Percentiles rank a stretch among this genome's conserved stretches.
These are phyloP conservation scores for Wickerhamiella sorbophila DNA, from an alignment of 805 yeast genomes.

Conservation along the genomic window DNA sequence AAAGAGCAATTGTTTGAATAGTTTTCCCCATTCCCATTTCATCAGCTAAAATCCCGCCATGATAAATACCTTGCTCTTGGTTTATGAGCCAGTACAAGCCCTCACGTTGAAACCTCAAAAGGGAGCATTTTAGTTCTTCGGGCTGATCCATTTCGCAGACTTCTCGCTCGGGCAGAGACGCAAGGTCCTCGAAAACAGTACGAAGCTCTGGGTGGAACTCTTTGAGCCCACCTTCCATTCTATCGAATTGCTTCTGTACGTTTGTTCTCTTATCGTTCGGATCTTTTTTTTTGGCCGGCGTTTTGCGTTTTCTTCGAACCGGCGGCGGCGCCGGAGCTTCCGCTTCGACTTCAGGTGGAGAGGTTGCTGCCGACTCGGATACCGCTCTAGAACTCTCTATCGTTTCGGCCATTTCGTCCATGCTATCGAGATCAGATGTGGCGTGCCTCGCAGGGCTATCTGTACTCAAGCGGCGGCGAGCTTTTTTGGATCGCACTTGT, in stretches of 20 bases:
- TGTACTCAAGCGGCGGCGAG: not conserved
- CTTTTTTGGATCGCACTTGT: not conserved
- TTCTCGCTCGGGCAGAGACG: constrained; percentile 31
- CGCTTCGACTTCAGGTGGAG: not conserved
- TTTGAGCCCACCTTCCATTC: constrained; percentile 53
- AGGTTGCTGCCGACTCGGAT: constrained; percentile 4
- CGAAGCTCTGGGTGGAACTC: constrained; percentile 67
- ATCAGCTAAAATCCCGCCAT: constrained; percentile 91
- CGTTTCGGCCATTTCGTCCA: not conserved
- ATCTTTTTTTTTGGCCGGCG: constrained; percentile 4
- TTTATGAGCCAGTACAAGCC: constrained; percentile 79
- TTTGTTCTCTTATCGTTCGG: constrained; percentile 12
- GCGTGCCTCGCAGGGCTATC: not conserved
- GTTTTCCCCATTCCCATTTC: constrained; percentile 99
- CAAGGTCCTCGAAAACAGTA: constrained; percentile 55
- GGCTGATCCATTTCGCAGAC: constrained; percentile 41
- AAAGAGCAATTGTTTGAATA: constrained; percentile 82
- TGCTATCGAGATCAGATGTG: not conserved
- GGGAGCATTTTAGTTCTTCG: constrained; percentile 49
- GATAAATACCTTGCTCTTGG: constrained; percentile 66
- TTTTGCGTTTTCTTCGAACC: not conserved
- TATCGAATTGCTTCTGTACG: constrained; percentile 25
- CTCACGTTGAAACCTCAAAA: constrained; percentile 86
- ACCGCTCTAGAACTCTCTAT: not conserved
- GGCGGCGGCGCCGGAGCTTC: not conserved